phyloP scores from a whole-genome alignment of 1,284 basidiomycete genomes.

The Fistulinella cinereoalba region DNA sequence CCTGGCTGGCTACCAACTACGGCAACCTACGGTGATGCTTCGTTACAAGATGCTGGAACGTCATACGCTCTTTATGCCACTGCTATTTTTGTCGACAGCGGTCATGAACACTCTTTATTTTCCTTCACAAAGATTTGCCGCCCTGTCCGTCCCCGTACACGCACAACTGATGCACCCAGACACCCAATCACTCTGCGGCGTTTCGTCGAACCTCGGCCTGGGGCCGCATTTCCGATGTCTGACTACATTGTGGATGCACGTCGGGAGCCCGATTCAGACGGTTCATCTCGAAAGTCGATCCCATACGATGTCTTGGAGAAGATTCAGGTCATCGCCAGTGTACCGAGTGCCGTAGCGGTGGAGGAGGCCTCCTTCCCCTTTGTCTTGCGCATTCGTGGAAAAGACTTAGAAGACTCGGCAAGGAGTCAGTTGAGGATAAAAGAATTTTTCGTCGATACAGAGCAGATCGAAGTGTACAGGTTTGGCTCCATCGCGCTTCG shows the following conservation, averaged over 20 bases:
- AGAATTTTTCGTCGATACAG: constrained; percentile 52
- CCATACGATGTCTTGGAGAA: constrained; percentile 54
- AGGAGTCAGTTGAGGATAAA: constrained; percentile 52
- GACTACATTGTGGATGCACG: constrained; percentile 28
- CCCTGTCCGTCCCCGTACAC: constrained; percentile 43
- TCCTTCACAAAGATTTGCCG: constrained; percentile 49
- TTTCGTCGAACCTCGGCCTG: constrained; percentile 40
- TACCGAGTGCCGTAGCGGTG: constrained; percentile 53
- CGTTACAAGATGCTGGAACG: constrained; percentile 46
- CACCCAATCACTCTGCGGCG: constrained; percentile 44
- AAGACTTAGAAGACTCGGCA: constrained; percentile 44
- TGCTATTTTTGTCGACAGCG: constrained; percentile 51
- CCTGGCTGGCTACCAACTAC: constrained; percentile 77
- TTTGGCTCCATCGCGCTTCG: constrained; percentile 34
- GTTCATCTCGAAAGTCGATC: constrained; percentile 31
- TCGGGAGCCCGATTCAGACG: constrained; percentile 8
- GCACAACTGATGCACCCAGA: constrained; percentile 36
- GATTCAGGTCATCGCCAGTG: constrained; percentile 58
- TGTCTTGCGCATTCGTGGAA: constrained; percentile 57
- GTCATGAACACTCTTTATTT: constrained; percentile 39
- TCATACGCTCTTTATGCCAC: constrained; percentile 67
- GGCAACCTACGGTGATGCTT: constrained; percentile 43
- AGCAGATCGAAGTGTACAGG: constrained; percentile 66
- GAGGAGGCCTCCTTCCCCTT: constrained; percentile 49
- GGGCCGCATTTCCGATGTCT: constrained; percentile 26